phyloP scores from a whole-genome alignment of 148 eudicot species.

The Nepenthes mirabilis region DNA sequence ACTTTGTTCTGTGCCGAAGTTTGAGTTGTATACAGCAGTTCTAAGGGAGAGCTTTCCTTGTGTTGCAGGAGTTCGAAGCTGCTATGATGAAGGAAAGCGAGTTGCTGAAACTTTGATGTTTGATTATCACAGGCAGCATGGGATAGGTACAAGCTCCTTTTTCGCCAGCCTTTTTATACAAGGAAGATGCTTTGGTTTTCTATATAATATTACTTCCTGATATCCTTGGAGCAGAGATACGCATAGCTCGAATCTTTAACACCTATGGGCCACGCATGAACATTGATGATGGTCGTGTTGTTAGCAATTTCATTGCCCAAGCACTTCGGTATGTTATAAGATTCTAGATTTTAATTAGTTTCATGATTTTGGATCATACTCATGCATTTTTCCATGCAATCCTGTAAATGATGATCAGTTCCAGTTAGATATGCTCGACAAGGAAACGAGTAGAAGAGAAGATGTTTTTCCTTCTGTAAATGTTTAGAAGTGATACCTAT shows the following conservation, averaged over 20 bases:
- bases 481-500: no score
- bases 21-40: not conserved
- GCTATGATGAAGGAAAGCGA: conserved; percentile 98
- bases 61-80: conserved; percentile 79
- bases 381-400: not conserved
- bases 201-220: not conserved
- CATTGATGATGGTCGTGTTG: conserved; percentile 97
- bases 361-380: not conserved
- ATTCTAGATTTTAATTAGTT: not conserved
- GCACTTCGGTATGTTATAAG: conserved; percentile 55
- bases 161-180: not conserved
- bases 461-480: no score
- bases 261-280: conserved; percentile 99
- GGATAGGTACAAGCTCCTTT: conserved; percentile 43
- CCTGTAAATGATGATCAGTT: not conserved
- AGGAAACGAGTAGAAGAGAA: no score
- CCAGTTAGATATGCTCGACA: no score
- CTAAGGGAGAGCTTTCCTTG: conserved; percentile 1
- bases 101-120: conserved; percentile 99
- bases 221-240: conserved; percentile 49
- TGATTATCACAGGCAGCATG: conserved; percentile 98
- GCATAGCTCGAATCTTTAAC: conserved; percentile 94
- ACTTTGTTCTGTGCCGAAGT: not conserved
- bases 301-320: conserved; percentile 98
- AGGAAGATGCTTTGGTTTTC: not conserved